A percentile compares a stretch with the other conserved stretches of the same genome.
phyloP scores from a whole-genome alignment of 2,329 filamentous ascomycete species.

The Sclerotinia subarctica region DNA sequence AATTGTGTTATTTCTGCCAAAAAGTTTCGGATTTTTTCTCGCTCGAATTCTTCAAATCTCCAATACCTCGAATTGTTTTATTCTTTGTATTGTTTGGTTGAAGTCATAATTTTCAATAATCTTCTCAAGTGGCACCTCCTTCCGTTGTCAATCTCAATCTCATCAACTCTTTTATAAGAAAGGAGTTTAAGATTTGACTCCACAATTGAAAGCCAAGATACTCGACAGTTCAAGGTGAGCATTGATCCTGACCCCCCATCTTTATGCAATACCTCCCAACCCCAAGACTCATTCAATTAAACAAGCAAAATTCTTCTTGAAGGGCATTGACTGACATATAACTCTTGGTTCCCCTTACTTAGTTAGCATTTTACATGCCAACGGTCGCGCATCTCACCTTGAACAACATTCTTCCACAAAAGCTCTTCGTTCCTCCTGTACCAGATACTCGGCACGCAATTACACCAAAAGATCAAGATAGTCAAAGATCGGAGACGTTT shows the following conservation, averaged over 20 bases:
- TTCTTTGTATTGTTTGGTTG: conserved; percentile 12
- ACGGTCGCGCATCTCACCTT: conserved; percentile 32
- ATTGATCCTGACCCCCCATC: not conserved
- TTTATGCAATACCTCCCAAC: conserved; percentile 4
- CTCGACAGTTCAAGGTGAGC: conserved; percentile 20
- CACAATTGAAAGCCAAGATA: conserved; percentile 21
- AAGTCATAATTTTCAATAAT: conserved; percentile 10
- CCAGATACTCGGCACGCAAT: conserved; percentile 30
- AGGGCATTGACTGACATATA: conserved; percentile 32
- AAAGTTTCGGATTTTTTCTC: not conserved
- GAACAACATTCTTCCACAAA: conserved; percentile 24
- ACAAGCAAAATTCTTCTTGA: not conserved
- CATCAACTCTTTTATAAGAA: conserved; percentile 7
- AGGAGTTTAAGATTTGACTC: conserved; percentile 21
- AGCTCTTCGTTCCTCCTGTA: conserved; percentile 30
- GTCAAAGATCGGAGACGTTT: conserved; percentile 39
- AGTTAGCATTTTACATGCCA: conserved; percentile 37
- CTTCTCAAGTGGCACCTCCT: conserved; percentile 14
- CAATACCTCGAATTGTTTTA: not conserved
- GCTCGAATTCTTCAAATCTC: not conserved
- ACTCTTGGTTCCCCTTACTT: conserved; percentile 30
- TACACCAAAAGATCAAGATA: conserved; percentile 22
- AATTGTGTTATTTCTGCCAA: conserved; percentile 7
- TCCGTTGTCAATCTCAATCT: conserved; percentile 14
- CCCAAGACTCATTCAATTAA: not conserved